Conservation (phyloP, 2,329 filamentous ascomycete species). For the Trichoderma endophyticum region DNA sequence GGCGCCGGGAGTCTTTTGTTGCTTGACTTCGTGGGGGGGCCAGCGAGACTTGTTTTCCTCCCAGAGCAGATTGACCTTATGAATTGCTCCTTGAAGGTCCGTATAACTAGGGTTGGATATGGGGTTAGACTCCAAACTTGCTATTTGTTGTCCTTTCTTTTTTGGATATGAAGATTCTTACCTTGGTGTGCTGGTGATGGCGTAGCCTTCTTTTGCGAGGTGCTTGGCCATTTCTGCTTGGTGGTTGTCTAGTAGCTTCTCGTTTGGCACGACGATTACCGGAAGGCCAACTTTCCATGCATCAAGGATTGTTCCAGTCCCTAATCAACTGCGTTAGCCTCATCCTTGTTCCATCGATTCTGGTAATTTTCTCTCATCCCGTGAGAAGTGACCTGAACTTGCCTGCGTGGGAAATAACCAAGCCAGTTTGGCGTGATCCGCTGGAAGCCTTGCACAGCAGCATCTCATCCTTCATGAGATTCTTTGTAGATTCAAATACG, state of each 20-base stretch:
- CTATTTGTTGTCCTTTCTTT: neutral
- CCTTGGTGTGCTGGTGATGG: conserved; percentile 67
- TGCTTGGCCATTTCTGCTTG: conserved; percentile 82
- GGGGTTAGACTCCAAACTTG: neutral
- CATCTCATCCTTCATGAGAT: conserved; percentile 49
- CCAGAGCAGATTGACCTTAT: conserved; percentile 36
- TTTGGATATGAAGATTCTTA: conserved; percentile 37
- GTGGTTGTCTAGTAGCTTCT: conserved; percentile 79
- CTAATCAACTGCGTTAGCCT: conserved; percentile 42
- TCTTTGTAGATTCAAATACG: conserved; percentile 33
- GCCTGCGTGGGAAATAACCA: conserved; percentile 91
- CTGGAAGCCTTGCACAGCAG: conserved; percentile 46
- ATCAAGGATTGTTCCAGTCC: conserved; percentile 85
- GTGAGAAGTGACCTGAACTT: too few relatives aligned
- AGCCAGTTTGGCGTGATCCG: conserved; percentile 55
- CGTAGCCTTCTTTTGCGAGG: conserved; percentile 70
- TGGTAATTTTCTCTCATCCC: too few relatives aligned
- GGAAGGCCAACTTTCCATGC: conserved; percentile 70
- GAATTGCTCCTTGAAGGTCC: conserved; percentile 36
- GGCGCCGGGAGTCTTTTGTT: conserved; percentile 15
- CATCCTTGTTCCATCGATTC: too few relatives aligned
- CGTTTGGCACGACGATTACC: conserved; percentile 88
- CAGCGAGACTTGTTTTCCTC: conserved; percentile 37
- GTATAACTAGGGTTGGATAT: conserved; percentile 24
- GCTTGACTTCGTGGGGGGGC: conserved; percentile 30